Evolutionary conservation across 75 land plant species (phyloP).

Genomic region (Larix kaempferi): DNA sequence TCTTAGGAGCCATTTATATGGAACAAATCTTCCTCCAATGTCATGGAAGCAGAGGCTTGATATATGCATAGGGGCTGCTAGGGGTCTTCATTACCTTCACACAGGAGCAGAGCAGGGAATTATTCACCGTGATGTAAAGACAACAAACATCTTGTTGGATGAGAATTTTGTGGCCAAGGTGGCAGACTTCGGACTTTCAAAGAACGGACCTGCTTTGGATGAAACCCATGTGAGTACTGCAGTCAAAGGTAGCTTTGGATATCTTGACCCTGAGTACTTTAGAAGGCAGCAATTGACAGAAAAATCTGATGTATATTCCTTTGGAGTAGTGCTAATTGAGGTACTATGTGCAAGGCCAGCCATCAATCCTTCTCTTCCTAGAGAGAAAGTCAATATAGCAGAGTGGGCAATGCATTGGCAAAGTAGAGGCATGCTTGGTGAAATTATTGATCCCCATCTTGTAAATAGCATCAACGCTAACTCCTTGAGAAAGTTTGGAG

Average conservation of each 20-base stretch:
- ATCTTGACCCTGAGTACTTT: constrained; percentile 58
- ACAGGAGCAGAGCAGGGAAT: constrained; percentile 73
- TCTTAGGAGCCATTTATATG: constrained; percentile 78
- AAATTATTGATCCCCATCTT: constrained; percentile 64
- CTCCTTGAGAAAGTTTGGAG: constrained; percentile 75
- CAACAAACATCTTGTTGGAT: constrained; percentile 50
- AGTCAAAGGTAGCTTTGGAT: constrained; percentile 62
- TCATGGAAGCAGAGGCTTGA: constrained; percentile 88
- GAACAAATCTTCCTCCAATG: constrained; percentile 45
- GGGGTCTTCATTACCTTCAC: constrained; percentile 90
- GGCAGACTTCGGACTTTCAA: constrained; percentile 53
- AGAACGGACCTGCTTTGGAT: constrained; percentile 18
- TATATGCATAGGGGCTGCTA: constrained; percentile 90
- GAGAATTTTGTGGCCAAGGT: constrained; percentile 43
- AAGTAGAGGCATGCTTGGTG: constrained; percentile 67
- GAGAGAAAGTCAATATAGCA: constrained; percentile 83
- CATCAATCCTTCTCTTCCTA: constrained; percentile 68
- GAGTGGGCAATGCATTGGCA: constrained; percentile 91
- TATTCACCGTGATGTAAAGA: constrained; percentile 55
- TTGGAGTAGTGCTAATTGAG: constrained; percentile 90
- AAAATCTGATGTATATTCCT: constrained; percentile 92
- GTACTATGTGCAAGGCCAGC: constrained; percentile 86
- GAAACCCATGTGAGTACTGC: constrained; percentile 62
- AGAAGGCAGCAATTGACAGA: constrained; percentile 54
- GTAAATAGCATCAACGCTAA: constrained; percentile 39